These are phyloP conservation scores for Lecanicillium sp. DNA, from an alignment of 2,329 filamentous ascomycete species.

Conservation along the genomic window DNA sequence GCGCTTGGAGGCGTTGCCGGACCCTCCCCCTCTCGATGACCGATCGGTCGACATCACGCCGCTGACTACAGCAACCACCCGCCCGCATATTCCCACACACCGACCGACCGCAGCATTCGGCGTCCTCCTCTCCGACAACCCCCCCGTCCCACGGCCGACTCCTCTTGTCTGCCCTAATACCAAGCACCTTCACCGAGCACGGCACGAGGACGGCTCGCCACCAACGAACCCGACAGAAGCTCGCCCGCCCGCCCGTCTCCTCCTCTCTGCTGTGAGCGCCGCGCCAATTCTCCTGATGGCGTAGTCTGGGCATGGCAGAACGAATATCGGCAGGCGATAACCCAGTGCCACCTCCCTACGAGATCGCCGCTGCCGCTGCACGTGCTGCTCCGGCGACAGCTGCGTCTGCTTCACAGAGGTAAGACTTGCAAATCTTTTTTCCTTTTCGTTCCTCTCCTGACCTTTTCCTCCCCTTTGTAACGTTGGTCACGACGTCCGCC, in stretches of 20 bases:
- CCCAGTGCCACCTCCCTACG: conserved; percentile 43
- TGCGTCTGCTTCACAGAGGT: conserved; percentile 11
- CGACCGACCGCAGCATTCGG: conserved; percentile 1
- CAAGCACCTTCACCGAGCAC: conserved; percentile 1
- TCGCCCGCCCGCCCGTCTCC: no score
- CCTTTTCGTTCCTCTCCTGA: no score
- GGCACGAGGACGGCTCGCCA: conserved; percentile 2
- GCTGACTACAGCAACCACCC: no score
- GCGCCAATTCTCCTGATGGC: conserved; percentile 48
- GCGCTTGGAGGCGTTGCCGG: no score
- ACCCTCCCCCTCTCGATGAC: no score
- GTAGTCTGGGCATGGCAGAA: conserved; percentile 60
- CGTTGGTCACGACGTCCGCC: no score
- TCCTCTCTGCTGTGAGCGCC: conserved; percentile 11
- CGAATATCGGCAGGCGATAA: conserved; percentile 49
- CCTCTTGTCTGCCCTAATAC: conserved; percentile 1
- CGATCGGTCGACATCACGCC: no score
- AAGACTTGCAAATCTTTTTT: not conserved
- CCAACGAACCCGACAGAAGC: not conserved
- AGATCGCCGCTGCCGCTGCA: conserved; percentile 22
- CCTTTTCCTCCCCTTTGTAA: no score
- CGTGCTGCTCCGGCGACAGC: conserved; percentile 11
- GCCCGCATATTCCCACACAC: conserved; percentile 3
- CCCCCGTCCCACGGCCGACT: not conserved
- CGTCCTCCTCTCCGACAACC: not conserved